Conservation (phyloP, 371 early-diverging fungal genomes). For the Mucor racemosus region DNA sequence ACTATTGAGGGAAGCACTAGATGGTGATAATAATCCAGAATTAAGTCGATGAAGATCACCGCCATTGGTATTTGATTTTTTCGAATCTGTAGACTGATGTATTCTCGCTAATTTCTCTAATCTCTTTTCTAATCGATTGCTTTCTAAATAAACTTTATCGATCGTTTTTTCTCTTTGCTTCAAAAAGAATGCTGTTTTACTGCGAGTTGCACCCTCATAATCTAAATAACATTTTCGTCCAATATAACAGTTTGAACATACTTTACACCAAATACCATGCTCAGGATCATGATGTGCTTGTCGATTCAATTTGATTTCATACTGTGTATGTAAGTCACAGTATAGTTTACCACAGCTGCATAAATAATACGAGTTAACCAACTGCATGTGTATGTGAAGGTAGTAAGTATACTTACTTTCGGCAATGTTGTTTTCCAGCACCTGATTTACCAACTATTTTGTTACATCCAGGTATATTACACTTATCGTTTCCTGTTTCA, state of each 20-base stretch:
- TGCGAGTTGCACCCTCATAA: constrained; percentile 45
- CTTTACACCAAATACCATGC: constrained; percentile 76
- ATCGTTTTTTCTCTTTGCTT: constrained; percentile 62
- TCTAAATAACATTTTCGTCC: constrained; percentile 59
- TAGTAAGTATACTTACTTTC: constrained; percentile 27
- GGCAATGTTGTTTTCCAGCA: constrained; percentile 56
- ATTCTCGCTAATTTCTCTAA: constrained; percentile 69
- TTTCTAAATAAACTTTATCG: constrained; percentile 76
- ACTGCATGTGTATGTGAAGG: not conserved
- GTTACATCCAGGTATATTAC: constrained; percentile 49
- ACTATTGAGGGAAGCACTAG: constrained; percentile 29
- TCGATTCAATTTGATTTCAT: constrained; percentile 69
- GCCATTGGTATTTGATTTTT: not conserved
- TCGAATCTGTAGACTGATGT: constrained; percentile 39
- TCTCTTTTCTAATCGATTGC: constrained; percentile 85
- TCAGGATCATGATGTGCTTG: constrained; percentile 76
- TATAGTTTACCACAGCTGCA: constrained; percentile 74
- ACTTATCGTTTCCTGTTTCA: constrained; percentile 44
- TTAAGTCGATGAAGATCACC: not conserved
- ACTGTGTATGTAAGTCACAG: constrained; percentile 74
- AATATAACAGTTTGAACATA: constrained; percentile 73
- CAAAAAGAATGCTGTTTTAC: constrained; percentile 59
- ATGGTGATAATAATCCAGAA: constrained; percentile 10
- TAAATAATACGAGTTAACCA: not conserved
- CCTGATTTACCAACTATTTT: constrained; percentile 40